Evolutionary conservation across 2,329 filamentous ascomycete genomes (phyloP).

Genomic region (Arthrobotrys iridis): DNA sequence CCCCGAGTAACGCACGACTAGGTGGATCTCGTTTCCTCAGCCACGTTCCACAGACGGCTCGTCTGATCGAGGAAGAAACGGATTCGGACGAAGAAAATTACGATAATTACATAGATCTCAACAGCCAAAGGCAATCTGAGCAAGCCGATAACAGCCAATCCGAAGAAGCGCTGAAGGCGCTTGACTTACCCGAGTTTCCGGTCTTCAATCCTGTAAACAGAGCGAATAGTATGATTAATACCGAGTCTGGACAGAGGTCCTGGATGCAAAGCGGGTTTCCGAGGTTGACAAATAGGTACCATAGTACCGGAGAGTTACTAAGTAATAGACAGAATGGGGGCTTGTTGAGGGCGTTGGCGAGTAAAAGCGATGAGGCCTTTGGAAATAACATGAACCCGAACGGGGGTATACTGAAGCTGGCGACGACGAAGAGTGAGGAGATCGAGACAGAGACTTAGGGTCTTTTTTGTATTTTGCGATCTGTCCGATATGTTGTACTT

Average conservation of each 20-base stretch:
- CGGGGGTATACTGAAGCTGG: neutral
- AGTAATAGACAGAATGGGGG: neutral
- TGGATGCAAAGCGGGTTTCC: neutral
- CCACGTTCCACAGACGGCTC: neutral
- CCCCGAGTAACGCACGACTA: neutral
- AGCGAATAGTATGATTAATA: neutral
- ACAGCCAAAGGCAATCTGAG: neutral
- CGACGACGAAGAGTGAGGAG: conserved; percentile 22
- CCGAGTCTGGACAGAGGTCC: neutral
- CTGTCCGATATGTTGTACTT: no score
- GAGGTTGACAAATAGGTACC: neutral
- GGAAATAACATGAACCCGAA: neutral
- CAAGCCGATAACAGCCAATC: conserved; percentile 25
- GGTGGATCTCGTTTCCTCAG: neutral
- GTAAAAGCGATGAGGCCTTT: conserved; percentile 8
- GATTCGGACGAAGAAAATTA: neutral
- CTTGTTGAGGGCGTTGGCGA: neutral
- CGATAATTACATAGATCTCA: neutral
- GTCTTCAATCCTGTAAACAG: no score
- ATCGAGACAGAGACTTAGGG: neutral
- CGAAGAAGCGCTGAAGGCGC: neutral
- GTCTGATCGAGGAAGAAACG: neutral
- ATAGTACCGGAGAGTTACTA: neutral
- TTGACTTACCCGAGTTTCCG: no score
- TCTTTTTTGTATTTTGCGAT: no score